Percentiles rank a stretch among this genome's conserved stretches.
phyloP scores from a whole-genome alignment of 2,329 filamentous ascomycete genomes.

The Orbilia javanica region DNA sequence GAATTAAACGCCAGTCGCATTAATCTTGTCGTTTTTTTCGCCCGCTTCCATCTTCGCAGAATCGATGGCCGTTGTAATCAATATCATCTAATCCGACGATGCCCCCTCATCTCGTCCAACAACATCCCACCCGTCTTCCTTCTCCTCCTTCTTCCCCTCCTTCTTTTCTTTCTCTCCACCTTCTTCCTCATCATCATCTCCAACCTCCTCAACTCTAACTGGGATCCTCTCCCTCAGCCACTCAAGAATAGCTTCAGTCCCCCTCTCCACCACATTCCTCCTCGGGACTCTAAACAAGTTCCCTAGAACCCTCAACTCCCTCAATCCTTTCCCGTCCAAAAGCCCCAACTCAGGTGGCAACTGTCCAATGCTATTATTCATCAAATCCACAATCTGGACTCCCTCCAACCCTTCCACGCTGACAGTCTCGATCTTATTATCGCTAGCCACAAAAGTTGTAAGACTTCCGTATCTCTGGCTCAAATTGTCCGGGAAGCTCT shows the following conservation, averaged over 20 bases:
- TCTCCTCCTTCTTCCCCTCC: background rate
- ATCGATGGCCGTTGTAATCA: background rate
- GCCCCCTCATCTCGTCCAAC: constrained; percentile 41
- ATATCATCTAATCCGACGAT: constrained; percentile 13
- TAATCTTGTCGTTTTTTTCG: background rate
- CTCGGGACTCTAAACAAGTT: constrained; percentile 90
- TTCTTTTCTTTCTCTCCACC: background rate
- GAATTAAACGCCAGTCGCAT: constrained; percentile 27
- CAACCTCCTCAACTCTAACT: constrained; percentile 27
- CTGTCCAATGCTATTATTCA: constrained; percentile 86
- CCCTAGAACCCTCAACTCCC: constrained; percentile 80
- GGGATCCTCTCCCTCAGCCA: constrained; percentile 61
- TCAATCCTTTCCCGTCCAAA: constrained; percentile 74
- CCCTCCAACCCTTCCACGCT: constrained; percentile 80
- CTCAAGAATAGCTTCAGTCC: constrained; percentile 82
- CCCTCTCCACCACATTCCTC: constrained; percentile 84
- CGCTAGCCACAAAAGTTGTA: constrained; percentile 77
- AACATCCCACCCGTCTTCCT: constrained; percentile 54
- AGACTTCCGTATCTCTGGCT: constrained; percentile 78
- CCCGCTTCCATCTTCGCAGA: background rate
- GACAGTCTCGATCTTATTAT: constrained; percentile 82
- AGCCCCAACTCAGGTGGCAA: constrained; percentile 85
- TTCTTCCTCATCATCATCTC: background rate
- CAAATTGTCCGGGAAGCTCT: constrained; percentile 74
- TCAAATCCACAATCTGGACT: constrained; percentile 80